Conservation (phyloP, 495 filamentous ascomycete genomes). For the Penicillium cinerascens region DNA sequence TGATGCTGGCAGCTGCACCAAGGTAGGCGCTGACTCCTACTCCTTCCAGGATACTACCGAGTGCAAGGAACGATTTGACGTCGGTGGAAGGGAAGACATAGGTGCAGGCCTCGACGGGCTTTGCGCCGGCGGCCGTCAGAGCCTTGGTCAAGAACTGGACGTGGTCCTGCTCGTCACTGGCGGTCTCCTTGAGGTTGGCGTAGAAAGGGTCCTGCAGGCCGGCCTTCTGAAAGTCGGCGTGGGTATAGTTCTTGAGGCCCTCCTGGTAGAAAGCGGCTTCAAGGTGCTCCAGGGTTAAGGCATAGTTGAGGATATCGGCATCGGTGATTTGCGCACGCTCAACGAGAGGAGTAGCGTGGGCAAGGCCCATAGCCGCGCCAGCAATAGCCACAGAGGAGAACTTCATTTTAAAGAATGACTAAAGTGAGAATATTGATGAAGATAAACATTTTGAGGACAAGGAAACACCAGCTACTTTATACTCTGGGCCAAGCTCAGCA, state of each 20-base stretch:
- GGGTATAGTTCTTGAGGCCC: slow-evolving; percentile 54
- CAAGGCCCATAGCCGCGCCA: slow-evolving; percentile 7
- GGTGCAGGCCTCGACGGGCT: slow-evolving; percentile 51
- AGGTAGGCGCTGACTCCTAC: slow-evolving; percentile 58
- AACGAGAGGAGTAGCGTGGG: slow-evolving; percentile 10
- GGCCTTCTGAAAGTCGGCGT: slow-evolving; percentile 47
- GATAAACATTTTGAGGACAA: too few relatives aligned
- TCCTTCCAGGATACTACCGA: slow-evolving; percentile 52
- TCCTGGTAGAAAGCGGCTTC: slow-evolving; percentile 50
- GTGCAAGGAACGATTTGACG: slow-evolving; percentile 43
- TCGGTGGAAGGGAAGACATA: slow-evolving; percentile 55
- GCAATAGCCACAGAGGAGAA: slow-evolving; percentile 5
- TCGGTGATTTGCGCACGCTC: slow-evolving; percentile 13
- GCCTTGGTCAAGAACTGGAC: slow-evolving; percentile 54
- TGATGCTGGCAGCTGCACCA: slow-evolving; percentile 57
- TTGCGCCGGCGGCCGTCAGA: slow-evolving; percentile 44
- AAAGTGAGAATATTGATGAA: too few relatives aligned
- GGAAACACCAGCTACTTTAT: too few relatives aligned
- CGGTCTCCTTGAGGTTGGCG: slow-evolving; percentile 49
- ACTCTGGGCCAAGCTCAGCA: too few relatives aligned
- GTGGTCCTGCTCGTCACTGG: slow-evolving; percentile 54
- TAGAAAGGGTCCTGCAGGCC: slow-evolving; percentile 51
- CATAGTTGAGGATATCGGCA: slow-evolving; percentile 36
- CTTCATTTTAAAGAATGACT: slow-evolving; percentile 10
- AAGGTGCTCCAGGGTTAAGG: too few relatives aligned